Base-by-base conservation (phyloP, 2,329 filamentous ascomycete species). In the Ophiostoma triangulosporum region DNA sequence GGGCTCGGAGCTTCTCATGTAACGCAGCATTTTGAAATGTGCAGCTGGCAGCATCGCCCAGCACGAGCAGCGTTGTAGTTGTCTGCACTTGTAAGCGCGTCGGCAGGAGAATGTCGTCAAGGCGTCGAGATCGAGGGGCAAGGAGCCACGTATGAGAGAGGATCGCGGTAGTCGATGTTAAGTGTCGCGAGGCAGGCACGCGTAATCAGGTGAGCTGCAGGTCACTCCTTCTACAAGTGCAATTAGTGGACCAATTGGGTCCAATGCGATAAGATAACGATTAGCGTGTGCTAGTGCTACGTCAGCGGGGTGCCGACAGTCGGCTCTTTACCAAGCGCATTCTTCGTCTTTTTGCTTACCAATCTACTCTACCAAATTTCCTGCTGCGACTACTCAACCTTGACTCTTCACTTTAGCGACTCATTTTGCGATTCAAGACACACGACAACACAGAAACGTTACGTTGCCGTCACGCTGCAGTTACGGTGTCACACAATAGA, bases 131-230 rank as follows among this genome's bases (percentile, higher is more conserved):
- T 24, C 17, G 20, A 20, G 38, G 4, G 14, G 20, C 12, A 20
- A n/a, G 27, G 53, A 58, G 24, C 53, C n/a, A n/a, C n/a, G n/a
- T n/a, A n/a, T n/a, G n/a, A n/a, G n/a, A n/a, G n/a, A n/a, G n/a
- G n/a, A n/a, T n/a, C n/a, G n/a, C n/a, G n/a, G n/a, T n/a, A n/a
- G n/a, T 17, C 32, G 45, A 54, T 17, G 20, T 31, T 48, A 29
- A 53, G 52, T 56, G 54, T 48, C n/a, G 27, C 35, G 8, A 50
- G 43, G 53, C 54, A 57, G 51, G 50, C 52, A 55, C 56, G 43
- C 57, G 56, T 58, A 61, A 55, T 59, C 60, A 61, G 58, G 60
- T 61, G 58, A 59, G 48, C 52, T 58, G 57, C 57, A 58, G 52
- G 51, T 38, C 46, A 14, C 51, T 33, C 49, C 32, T 56, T 50